These are phyloP conservation scores for Turritis glabra DNA, from an alignment of 345 rosid genomes.

Conservation along the genomic window DNA sequence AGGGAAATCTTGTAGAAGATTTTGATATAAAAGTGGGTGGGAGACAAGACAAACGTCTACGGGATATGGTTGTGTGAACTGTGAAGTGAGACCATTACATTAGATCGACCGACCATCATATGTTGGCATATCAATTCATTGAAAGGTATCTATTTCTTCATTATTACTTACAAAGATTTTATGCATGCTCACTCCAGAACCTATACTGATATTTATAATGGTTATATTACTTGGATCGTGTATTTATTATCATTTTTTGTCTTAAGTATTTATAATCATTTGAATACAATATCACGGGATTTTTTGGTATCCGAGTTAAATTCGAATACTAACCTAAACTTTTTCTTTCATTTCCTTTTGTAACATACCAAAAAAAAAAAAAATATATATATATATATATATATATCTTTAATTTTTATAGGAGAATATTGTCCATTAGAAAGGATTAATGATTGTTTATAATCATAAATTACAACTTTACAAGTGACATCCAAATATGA, in stretches of 20 bases:
- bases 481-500: conserved; percentile 5
- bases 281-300: no score
- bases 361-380: no score
- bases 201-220: no score
- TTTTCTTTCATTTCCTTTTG: no score
- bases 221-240: no score
- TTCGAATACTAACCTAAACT: no score
- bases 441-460: not conserved
- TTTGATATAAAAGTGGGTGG: conserved; percentile 28
- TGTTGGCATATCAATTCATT: conserved; percentile 29
- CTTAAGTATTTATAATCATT: no score
- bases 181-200: conserved; percentile 13
- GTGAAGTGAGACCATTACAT: conserved; percentile 38
- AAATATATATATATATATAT: no score
- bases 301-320: no score
- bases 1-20: not conserved
- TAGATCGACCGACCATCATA: conserved; percentile 31
- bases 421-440: conserved; percentile 5
- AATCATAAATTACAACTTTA: not conserved
- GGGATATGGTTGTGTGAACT: conserved; percentile 27
- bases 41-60: conserved; percentile 28
- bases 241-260: no score
- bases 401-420: no score
- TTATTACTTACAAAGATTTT: conserved; percentile 21
- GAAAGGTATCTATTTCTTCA: conserved; percentile 2